Percentiles rank a stretch among this genome's conserved stretches.
phyloP scores from a whole-genome alignment of 768 basidiomycete species.

The Russula ochroleuca region DNA sequence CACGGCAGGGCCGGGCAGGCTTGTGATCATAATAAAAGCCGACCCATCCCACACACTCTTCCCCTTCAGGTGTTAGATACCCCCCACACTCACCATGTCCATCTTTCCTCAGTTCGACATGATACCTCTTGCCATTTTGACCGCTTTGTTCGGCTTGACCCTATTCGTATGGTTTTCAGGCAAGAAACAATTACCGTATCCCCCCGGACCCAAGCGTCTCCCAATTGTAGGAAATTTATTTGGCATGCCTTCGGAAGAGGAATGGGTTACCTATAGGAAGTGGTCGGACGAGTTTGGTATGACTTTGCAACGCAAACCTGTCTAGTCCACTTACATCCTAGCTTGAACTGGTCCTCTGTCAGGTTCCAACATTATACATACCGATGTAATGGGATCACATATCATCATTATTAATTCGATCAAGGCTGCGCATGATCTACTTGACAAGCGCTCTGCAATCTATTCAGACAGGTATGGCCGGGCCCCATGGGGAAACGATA shows the following conservation, averaged over 20 bases:
- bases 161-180: not conserved
- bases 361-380: conserved; percentile 27
- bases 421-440: conserved; percentile 29
- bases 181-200: conserved; percentile 2
- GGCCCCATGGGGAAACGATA: not conserved
- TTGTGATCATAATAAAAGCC: not conserved
- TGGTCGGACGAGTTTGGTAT: conserved; percentile 26
- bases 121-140: not conserved
- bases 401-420: conserved; percentile 29
- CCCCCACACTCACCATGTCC: too few species aligned
- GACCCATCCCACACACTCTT: not conserved
- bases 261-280: conserved; percentile 25
- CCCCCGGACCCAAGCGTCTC: conserved; percentile 26
- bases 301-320: not conserved
- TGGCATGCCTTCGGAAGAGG: conserved; percentile 22
- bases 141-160: not conserved
- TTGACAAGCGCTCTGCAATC: conserved; percentile 30
- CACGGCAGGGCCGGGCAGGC: too few species aligned
- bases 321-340: not conserved
- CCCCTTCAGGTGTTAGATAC: too few species aligned
- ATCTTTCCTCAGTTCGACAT: too few species aligned
- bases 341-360: not conserved
- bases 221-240: conserved; percentile 28
- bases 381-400: conserved; percentile 27
- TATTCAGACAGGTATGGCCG: conserved; percentile 24